Percentiles rank a stretch among this genome's conserved stretches.
These are phyloP conservation scores for Copromyces sp. DNA, from an alignment of 495 filamentous ascomycete species.

Conservation along the genomic window DNA sequence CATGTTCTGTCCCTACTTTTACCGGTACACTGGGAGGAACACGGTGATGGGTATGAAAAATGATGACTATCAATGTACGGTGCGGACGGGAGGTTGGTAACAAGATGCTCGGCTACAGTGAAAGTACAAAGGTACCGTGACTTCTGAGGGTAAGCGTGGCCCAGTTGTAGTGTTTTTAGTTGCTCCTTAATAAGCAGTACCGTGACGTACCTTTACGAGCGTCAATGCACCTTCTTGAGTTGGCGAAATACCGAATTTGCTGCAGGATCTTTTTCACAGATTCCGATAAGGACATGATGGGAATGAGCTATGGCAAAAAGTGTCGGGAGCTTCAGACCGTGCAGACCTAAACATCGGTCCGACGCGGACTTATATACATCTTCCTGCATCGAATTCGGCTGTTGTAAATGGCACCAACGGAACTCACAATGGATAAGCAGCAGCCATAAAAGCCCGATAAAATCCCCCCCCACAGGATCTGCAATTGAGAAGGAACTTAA, in stretches of 20 bases:
- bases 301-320: background rate
- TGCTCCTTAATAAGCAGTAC: background rate
- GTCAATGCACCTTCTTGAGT: background rate
- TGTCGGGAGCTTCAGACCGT: background rate
- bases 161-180: background rate
- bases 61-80: background rate
- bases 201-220: background rate
- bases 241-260: background rate
- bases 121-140: background rate
- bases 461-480: background rate
- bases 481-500: background rate
- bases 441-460: background rate
- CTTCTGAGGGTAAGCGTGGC: background rate
- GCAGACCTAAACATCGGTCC: background rate
- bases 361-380: background rate
- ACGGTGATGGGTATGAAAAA: background rate
- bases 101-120: background rate
- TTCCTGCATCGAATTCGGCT: background rate
- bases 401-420: background rate
- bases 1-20: background rate
- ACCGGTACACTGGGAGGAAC: background rate
- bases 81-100: background rate
- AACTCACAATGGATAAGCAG: background rate
- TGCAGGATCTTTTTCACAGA: background rate
- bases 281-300: background rate